Evolutionary conservation across 2,329 filamentous ascomycete genomes (phyloP).

Genomic region (Fusarium nygamai): DNA sequence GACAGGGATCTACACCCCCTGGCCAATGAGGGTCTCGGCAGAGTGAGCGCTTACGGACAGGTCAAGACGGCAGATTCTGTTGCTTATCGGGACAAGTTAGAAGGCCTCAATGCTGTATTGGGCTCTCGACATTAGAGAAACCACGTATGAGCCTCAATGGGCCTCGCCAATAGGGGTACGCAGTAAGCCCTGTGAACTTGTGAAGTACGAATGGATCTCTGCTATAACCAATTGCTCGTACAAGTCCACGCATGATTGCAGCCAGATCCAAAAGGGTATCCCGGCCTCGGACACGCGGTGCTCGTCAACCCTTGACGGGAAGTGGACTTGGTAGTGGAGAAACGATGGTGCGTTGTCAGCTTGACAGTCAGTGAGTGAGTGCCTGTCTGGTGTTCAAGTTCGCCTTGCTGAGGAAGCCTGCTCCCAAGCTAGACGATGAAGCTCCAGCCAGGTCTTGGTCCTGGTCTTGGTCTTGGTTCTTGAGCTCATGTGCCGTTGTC

Average conservation of each 20-base stretch:
- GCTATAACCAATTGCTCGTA: background rate
- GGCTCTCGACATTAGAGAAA: background rate
- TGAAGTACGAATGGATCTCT: background rate
- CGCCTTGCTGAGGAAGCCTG: background rate
- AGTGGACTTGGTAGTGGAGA: slow-evolving; percentile 18
- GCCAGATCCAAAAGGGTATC: slow-evolving; percentile 21
- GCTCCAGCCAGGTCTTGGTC: background rate
- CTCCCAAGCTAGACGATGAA: background rate
- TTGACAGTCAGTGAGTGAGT: background rate
- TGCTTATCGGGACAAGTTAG: slow-evolving; percentile 8
- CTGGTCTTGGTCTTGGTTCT: background rate
- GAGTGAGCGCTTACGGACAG: slow-evolving; percentile 7
- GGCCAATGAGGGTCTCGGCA: slow-evolving; percentile 32
- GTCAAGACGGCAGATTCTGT: background rate
- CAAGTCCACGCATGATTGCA: slow-evolving; percentile 6
- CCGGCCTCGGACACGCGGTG: slow-evolving; percentile 15
- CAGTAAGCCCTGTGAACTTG: slow-evolving; percentile 8
- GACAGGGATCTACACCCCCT: background rate
- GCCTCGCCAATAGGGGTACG: background rate
- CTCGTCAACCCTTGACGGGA: slow-evolving; percentile 19
- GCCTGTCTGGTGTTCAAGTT: slow-evolving; percentile 1
- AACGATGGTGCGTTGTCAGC: slow-evolving; percentile 30
- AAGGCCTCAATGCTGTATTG: slow-evolving; percentile 22
- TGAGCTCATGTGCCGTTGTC: background rate
- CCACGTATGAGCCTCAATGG: slow-evolving; percentile 2